Evolutionary conservation across 805 yeast species (phyloP).

Genomic region (Sugiyamaella valdiviana): DNA sequence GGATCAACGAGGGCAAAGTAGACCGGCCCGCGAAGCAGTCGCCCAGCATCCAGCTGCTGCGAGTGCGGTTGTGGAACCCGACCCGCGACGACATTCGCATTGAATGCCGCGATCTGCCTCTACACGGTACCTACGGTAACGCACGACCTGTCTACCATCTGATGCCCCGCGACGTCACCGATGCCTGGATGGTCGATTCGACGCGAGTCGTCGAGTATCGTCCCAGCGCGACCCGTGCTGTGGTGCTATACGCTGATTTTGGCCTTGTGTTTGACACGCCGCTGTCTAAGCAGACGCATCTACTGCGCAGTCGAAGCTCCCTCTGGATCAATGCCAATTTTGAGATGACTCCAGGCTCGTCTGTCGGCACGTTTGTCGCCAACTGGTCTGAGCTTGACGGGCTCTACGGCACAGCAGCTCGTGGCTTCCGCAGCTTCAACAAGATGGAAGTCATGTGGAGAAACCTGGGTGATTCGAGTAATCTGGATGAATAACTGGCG

Average conservation of each 20-base stretch:
- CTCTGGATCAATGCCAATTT: not conserved
- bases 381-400: not conserved
- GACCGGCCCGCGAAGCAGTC: not conserved
- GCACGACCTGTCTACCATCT: not conserved
- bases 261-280: not conserved
- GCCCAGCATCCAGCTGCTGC: not conserved
- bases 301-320: not conserved
- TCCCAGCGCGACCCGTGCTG: not conserved
- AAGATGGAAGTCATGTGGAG: not conserved
- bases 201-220: not conserved
- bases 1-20: constrained; percentile 18
- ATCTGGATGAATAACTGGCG: not conserved
- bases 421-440: not conserved
- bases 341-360: not conserved
- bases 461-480: not conserved
- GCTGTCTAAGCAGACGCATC: not conserved
- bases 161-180: not conserved
- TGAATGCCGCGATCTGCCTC: not conserved
- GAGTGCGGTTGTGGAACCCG: not conserved
- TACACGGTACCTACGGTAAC: not conserved
- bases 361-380: not conserved
- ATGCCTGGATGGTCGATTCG: not conserved
- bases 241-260: not conserved
- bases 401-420: not conserved
- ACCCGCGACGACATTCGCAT: not conserved